phyloP scores from a whole-genome alignment of 2,329 filamentous ascomycete species.

The Trematosphaeria pertusa region DNA sequence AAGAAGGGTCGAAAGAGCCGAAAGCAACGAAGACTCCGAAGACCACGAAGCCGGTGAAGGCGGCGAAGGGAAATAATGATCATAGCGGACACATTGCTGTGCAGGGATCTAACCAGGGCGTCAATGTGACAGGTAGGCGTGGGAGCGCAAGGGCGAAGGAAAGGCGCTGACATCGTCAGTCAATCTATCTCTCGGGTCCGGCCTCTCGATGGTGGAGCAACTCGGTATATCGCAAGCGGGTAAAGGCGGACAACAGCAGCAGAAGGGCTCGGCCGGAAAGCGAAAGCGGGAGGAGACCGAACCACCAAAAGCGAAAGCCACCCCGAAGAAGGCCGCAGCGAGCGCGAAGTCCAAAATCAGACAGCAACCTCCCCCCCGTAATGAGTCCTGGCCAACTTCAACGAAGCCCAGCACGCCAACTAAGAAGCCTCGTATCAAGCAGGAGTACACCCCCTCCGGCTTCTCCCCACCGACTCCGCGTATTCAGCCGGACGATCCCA shows the following conservation, averaged over 20 bases:
- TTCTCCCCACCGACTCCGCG: neutral
- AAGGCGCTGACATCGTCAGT: slow-evolving; percentile 2
- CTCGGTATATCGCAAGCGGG: neutral
- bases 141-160: too few relatives aligned
- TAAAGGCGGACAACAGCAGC: too few relatives aligned
- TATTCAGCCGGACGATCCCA: slow-evolving; percentile 2
- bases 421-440: slow-evolving; percentile 8
- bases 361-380: too few relatives aligned
- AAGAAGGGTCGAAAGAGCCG: too few relatives aligned
- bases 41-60: slow-evolving; percentile 15
- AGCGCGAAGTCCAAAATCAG: neutral
- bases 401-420: neutral
- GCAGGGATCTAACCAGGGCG: neutral
- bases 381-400: slow-evolving; percentile 4
- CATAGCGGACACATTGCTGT: neutral
- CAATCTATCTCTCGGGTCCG: slow-evolving; percentile 11
- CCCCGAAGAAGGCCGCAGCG: slow-evolving; percentile 7
- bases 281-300: slow-evolving; percentile 7
- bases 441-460: neutral
- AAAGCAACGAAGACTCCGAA: neutral
- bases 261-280: slow-evolving; percentile 7
- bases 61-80: neutral
- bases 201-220: neutral
- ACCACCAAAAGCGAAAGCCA: neutral
- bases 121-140: slow-evolving; percentile 22